A percentile compares a stretch with the other conserved stretches of the same genome.
Evolutionary conservation across 139 green algal genomes (phyloP).

Genomic region (Gonium pectorale): DNA sequence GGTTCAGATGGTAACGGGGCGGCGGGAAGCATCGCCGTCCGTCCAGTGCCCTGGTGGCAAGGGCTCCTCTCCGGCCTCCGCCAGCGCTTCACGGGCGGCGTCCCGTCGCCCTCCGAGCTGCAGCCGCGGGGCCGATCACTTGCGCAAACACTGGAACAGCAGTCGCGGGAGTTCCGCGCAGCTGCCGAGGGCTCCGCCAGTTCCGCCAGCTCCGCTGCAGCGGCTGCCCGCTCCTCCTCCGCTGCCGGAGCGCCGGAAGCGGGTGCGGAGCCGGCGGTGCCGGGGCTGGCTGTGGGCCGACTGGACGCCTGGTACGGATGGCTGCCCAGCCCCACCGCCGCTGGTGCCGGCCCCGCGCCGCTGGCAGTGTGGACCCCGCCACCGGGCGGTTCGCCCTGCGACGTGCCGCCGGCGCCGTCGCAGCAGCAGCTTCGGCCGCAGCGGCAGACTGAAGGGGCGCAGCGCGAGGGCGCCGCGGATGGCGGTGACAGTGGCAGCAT

Average conservation of each 20-base stretch:
- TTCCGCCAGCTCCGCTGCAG: background rate
- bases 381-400: background rate
- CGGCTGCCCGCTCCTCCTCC: background rate
- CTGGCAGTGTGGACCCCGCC: background rate
- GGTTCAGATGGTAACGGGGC: no score
- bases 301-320: slow-evolving; percentile 40
- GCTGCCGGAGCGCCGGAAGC: background rate
- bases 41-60: no score
- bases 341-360: background rate
- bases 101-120: no score
- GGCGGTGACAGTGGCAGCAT: background rate
- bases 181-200: no score
- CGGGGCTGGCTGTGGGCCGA: background rate
- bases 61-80: no score
- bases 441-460: background rate
- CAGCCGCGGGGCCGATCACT: background rate
- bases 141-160: background rate
- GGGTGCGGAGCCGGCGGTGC: background rate
- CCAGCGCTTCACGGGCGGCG: no score
- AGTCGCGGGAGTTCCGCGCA: no score
- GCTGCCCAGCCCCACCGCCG: slow-evolving; percentile 15
- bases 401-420: background rate
- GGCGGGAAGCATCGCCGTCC: no score
- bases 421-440: background rate
- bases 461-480: background rate